Base-by-base conservation (phyloP, 2,329 filamentous ascomycete genomes). In the Massarina eburnea region DNA sequence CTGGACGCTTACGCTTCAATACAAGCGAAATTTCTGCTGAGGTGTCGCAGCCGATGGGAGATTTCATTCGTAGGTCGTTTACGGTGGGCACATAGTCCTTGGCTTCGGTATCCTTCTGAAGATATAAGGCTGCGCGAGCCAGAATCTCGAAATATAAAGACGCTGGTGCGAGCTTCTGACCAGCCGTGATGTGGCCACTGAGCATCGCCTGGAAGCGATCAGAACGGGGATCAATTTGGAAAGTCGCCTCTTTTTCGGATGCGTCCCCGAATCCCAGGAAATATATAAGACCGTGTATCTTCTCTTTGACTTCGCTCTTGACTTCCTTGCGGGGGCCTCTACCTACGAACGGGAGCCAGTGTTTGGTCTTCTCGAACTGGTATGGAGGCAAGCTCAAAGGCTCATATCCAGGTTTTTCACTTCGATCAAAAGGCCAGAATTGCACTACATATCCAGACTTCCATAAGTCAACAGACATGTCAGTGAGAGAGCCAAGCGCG, bases 221-320 rank as follows among this genome's bases (percentile, higher is more conserved):
- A 0, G 50, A 59, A 1, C 24, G 43, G 0, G 71, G 73, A 49
- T 76, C 73, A 57, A 78, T 59, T 1, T 61, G 61, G 64, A 77
- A 77, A 0, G 64, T 59, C 1, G 65, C 61, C 6, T 33, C 44
- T 3, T 38, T 38, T 12, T 41, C 46, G 2, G 29, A 17, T 24
- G 58, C 53, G 34, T 36, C 27, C 7, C 51, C 64, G 8, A 24
- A 22, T 6, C 7, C 5, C 5, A 38, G 35, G 19, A 38, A 38
- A 20, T n/a, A 19, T 10, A 36, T n/a, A 14, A 36, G 34, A n/a
- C 20, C 34, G 17, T 36, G 17, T 5, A 18, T 36, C 14, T 17
- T 21, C 7, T 9, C 8, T 21, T n/a, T 18, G 24, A 22, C 35
- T 8, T 24, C 19, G n/a, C n/a, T n/a, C n/a, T n/a, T n/a, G n/a